These are phyloP conservation scores for Linnemannia hyalina DNA, from an alignment of 192 early-diverging fungal species.

Conservation along the genomic window DNA sequence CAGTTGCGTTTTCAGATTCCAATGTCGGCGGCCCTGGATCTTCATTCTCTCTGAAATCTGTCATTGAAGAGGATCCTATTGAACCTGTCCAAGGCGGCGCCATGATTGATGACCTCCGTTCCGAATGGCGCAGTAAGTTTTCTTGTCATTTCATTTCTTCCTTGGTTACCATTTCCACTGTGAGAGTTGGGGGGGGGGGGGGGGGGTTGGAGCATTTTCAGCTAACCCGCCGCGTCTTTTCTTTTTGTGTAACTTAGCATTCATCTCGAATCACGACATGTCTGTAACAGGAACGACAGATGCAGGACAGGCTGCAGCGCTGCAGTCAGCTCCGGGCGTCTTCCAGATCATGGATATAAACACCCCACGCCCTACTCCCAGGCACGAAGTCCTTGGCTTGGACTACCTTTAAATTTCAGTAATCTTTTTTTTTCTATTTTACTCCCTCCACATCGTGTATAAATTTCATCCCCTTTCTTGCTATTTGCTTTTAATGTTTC, in stretches of 20 bases:
- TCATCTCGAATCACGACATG: constrained; percentile 38
- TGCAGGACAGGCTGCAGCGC: background rate
- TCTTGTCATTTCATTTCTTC: background rate
- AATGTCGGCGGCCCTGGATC: constrained; percentile 18
- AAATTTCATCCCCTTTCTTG: background rate
- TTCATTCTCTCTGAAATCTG: background rate
- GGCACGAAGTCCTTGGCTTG: constrained; percentile 15
- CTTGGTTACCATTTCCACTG: too few relatives aligned
- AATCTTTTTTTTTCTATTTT: background rate
- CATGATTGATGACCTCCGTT: constrained; percentile 29
- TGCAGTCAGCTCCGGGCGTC: background rate
- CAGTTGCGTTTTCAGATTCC: background rate
- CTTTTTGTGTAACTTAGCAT: constrained; percentile 13
- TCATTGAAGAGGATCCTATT: constrained; percentile 17
- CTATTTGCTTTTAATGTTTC: background rate
- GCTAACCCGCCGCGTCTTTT: too few relatives aligned
- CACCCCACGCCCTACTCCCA: background rate
- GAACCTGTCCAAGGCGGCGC: constrained; percentile 19
- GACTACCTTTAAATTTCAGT: constrained; percentile 10
- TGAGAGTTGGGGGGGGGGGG: too few relatives aligned
- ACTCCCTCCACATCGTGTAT: background rate
- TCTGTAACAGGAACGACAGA: constrained; percentile 9
- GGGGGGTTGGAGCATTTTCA: too few relatives aligned
- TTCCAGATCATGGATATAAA: constrained; percentile 7
- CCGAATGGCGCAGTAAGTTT: constrained; percentile 50